phyloP scores from a whole-genome alignment of 1,284 basidiomycete genomes.

The Porogramme epimiltina region DNA sequence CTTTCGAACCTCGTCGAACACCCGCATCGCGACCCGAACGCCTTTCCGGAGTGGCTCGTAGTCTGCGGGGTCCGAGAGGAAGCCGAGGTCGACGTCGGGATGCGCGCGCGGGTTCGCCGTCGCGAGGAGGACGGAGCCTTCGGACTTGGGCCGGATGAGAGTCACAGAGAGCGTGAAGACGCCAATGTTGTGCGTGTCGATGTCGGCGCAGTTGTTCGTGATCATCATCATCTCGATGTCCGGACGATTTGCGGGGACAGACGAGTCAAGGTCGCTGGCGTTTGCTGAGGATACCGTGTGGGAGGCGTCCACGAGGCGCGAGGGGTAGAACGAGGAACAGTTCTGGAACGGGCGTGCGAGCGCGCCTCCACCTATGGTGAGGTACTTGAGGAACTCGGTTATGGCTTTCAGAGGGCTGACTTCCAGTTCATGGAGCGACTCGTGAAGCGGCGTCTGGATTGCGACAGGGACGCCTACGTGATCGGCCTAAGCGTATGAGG shows the following conservation, averaged over 20 bases:
- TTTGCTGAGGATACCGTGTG: neutral
- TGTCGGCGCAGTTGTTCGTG: constrained; percentile 17
- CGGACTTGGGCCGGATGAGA: constrained; percentile 34
- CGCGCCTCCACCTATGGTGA: constrained; percentile 32
- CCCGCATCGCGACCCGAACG: constrained; percentile 27
- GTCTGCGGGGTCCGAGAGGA: constrained; percentile 30
- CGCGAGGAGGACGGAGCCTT: constrained; percentile 35
- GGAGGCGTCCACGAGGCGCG: constrained; percentile 26
- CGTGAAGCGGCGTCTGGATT: constrained; percentile 30
- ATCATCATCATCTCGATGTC: constrained; percentile 40
- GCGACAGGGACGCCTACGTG: constrained; percentile 32
- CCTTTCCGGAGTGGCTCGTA: constrained; percentile 26
- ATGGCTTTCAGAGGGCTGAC: constrained; percentile 23
- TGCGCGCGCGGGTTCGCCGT: constrained; percentile 34
- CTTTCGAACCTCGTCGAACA: constrained; percentile 32
- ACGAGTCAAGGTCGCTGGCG: constrained; percentile 20
- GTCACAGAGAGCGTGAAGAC: constrained; percentile 33
- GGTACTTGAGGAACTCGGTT: constrained; percentile 31
- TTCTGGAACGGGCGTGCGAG: constrained; percentile 33
- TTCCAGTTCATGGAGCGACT: constrained; percentile 26
- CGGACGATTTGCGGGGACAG: constrained; percentile 28
- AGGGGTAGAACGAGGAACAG: constrained; percentile 29
- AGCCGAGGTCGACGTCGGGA: constrained; percentile 35
- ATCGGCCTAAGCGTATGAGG: constrained; percentile 31
- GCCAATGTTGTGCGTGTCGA: constrained; percentile 22